Conservation (phyloP, 768 basidiomycete species). For the Peribolospora baueri region DNA sequence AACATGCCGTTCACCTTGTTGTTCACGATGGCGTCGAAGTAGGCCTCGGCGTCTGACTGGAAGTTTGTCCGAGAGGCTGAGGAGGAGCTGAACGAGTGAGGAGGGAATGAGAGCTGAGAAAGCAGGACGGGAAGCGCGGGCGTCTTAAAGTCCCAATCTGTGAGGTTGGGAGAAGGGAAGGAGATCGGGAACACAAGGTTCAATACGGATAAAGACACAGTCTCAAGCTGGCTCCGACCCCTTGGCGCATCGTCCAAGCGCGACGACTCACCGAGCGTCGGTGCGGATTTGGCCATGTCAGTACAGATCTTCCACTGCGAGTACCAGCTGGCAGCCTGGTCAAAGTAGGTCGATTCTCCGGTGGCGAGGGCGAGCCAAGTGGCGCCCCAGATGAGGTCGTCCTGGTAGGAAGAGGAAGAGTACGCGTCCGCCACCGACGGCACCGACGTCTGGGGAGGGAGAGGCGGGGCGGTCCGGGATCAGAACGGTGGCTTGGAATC, state of each 20-base stretch:
- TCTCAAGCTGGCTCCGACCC: not conserved
- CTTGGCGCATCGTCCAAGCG: no score
- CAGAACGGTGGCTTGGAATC: no score
- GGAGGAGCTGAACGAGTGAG: conserved; percentile 25
- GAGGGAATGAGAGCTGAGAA: conserved; percentile 41
- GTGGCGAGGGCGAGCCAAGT: not conserved
- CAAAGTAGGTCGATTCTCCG: no score
- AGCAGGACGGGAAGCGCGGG: conserved; percentile 53
- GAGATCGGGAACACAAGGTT: not conserved
- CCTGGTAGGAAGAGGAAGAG: conserved; percentile 42
- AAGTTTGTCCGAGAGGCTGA: conserved; percentile 35
- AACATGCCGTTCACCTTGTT: conserved; percentile 19
- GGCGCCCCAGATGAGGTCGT: conserved; percentile 29
- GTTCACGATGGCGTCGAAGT: conserved; percentile 47
- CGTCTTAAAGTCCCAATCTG: conserved; percentile 59
- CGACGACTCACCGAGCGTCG: no score
- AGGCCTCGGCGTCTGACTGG: conserved; percentile 44
- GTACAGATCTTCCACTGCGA: conserved; percentile 13
- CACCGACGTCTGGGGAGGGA: conserved; percentile 28
- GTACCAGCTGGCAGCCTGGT: not conserved
- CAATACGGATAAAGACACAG: not conserved
- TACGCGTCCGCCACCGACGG: conserved; percentile 41
- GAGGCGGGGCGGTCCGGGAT: not conserved
- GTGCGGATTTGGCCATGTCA: not conserved
- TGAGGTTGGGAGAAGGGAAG: conserved; percentile 2